Evolutionary conservation across 1,284 basidiomycete genomes (phyloP).

Genomic region (Leccinum angustisporum): DNA sequence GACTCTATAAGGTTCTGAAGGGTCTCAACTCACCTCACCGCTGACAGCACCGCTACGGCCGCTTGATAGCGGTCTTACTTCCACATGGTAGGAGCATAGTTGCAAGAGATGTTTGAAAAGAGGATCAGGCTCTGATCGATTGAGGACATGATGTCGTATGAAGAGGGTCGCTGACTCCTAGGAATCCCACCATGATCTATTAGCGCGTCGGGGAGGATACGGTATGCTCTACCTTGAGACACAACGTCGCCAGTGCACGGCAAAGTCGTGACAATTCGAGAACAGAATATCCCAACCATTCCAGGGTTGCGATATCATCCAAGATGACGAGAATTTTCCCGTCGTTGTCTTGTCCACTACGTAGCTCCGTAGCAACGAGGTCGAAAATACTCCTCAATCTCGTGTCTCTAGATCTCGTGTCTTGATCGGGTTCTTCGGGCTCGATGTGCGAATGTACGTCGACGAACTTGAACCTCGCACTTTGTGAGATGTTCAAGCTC

Average conservation of each 20-base stretch:
- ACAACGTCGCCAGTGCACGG: constrained; percentile 56
- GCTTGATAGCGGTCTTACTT: constrained; percentile 65
- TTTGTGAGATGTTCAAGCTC: constrained; percentile 54
- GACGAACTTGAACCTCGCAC: constrained; percentile 50
- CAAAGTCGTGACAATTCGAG: constrained; percentile 53
- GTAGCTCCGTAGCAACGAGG: constrained; percentile 26
- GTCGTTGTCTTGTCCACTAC: constrained; percentile 1
- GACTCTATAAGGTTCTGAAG: neutral
- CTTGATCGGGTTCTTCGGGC: constrained; percentile 3
- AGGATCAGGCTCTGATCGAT: constrained; percentile 55
- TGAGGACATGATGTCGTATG: constrained; percentile 60
- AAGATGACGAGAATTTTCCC: constrained; percentile 52
- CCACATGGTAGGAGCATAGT: constrained; percentile 62
- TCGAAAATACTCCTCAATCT: constrained; percentile 38
- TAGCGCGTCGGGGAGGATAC: neutral
- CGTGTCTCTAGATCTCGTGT: constrained; percentile 8
- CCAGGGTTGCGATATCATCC: constrained; percentile 62
- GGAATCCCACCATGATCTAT: neutral
- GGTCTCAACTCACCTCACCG: constrained; percentile 54
- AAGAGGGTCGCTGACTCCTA: constrained; percentile 54
- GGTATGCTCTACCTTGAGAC: constrained; percentile 47
- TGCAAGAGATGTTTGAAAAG: constrained; percentile 57
- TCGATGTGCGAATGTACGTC: constrained; percentile 36
- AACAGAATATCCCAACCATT: constrained; percentile 62
- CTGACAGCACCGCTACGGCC: constrained; percentile 73